phyloP scores from a whole-genome alignment of 2,329 filamentous ascomycete species.

The Emmonsia crescens region DNA sequence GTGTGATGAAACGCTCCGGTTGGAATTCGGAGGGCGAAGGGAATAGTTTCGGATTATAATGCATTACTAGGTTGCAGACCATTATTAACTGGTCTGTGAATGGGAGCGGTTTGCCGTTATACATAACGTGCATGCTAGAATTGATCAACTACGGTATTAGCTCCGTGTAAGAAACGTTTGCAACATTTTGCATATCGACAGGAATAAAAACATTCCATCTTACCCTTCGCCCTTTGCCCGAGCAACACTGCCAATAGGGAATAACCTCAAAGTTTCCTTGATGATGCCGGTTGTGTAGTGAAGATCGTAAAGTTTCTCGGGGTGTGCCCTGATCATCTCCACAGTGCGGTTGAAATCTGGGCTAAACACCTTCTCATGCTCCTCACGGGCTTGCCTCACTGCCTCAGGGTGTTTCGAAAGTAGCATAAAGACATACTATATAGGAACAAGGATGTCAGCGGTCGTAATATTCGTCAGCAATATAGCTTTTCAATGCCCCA shows the following conservation, averaged over 20 bases:
- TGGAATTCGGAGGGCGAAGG: constrained; percentile 18
- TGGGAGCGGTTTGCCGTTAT: background rate
- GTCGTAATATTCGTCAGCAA: background rate
- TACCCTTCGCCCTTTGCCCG: constrained; percentile 7
- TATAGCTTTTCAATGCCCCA: background rate
- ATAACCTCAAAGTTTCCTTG: constrained; percentile 45
- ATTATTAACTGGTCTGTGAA: constrained; percentile 1
- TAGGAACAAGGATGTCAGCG: background rate
- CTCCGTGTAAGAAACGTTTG: background rate
- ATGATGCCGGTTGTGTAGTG: constrained; percentile 44
- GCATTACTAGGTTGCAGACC: constrained; percentile 1
- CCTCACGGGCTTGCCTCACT: constrained; percentile 31
- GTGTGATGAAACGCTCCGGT: constrained; percentile 23
- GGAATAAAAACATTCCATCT: background rate
- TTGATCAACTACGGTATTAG: background rate
- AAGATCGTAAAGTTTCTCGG: constrained; percentile 38
- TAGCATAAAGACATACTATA: constrained; percentile 4
- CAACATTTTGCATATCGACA: background rate
- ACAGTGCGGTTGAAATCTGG: constrained; percentile 28
- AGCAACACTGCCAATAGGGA: constrained; percentile 29
- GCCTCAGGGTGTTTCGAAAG: constrained; percentile 23
- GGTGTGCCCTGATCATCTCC: constrained; percentile 24
- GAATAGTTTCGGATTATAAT: constrained; percentile 7
- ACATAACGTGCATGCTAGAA: background rate
- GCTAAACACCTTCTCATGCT: constrained; percentile 46